Conservation (phyloP, 2,329 filamentous ascomycete genomes). For the Venturia asperata region DNA sequence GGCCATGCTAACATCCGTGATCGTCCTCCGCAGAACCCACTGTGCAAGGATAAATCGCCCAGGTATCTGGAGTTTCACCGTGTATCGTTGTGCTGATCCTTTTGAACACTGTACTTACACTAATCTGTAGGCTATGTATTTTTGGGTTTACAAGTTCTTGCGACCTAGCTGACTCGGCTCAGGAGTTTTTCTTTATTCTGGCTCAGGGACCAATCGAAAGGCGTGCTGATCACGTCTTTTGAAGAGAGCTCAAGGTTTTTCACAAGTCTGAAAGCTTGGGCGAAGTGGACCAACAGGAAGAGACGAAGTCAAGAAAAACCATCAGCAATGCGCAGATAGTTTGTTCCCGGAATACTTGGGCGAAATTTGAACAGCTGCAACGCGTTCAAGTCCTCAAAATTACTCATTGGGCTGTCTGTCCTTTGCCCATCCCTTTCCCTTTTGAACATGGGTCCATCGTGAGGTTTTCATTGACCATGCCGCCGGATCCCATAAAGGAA, state of each 20-base stretch:
- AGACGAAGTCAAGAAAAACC: too few species aligned
- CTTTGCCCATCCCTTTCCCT: not conserved
- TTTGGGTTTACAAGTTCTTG: not conserved
- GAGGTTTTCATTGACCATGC: not conserved
- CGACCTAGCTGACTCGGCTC: too few species aligned
- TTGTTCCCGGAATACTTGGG: not conserved
- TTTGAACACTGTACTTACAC: not conserved
- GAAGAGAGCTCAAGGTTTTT: not conserved
- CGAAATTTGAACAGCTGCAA: not conserved
- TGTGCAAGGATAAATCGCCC: not conserved
- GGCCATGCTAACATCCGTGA: not conserved
- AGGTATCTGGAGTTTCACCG: not conserved
- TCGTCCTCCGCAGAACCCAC: not conserved
- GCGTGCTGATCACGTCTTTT: not conserved
- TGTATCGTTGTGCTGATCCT: not conserved
- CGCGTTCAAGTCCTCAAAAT: not conserved
- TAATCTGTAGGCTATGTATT: not conserved
- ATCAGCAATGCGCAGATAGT: too few species aligned
- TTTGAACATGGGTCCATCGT: not conserved
- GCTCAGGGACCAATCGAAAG: not conserved
- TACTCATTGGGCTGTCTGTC: not conserved
- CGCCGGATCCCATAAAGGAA: not conserved
- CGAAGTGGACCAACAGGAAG: not conserved
- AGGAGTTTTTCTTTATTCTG: not conserved
- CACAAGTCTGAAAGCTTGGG: not conserved